Percentiles rank a stretch among this genome's conserved stretches.
phyloP scores from a whole-genome alignment of 2,329 filamentous ascomycete genomes.

The Colletotrichum costaricense region DNA sequence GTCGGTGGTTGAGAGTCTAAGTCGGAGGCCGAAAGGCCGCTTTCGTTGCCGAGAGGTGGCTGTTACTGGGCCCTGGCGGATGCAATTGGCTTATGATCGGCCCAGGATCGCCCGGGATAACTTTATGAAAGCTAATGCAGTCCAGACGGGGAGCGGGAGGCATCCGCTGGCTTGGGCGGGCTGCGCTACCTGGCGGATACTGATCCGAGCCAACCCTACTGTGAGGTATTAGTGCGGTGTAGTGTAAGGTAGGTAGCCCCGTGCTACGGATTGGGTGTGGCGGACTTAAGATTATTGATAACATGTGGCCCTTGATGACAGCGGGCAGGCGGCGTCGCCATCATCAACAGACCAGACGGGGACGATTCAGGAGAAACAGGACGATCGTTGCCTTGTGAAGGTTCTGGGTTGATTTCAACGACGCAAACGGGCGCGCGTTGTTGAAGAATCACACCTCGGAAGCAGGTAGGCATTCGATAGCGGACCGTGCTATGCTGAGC shows the following conservation, averaged over 20 bases:
- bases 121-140: slow-evolving; percentile 24
- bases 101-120: slow-evolving; percentile 22
- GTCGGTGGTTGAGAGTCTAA: slow-evolving; percentile 12
- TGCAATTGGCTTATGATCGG: slow-evolving; percentile 13
- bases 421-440: neutral
- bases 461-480: neutral
- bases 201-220: slow-evolving; percentile 30
- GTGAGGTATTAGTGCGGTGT: neutral
- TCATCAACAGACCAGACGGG: neutral
- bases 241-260: neutral
- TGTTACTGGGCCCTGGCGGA: neutral
- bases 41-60: slow-evolving; percentile 25
- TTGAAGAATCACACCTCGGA: neutral
- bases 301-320: neutral
- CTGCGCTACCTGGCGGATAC: slow-evolving; percentile 21
- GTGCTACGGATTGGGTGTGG: neutral
- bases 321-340: neutral
- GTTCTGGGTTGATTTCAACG: neutral
- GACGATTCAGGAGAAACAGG: neutral
- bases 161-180: slow-evolving; percentile 16
- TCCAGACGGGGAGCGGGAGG: slow-evolving; percentile 18
- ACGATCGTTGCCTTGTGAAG: neutral
- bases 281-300: slow-evolving; percentile 9
- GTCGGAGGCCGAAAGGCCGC: slow-evolving; percentile 35
- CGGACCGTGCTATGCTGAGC: neutral